These are phyloP conservation scores for Cryptomeria japonica DNA, from an alignment of 75 land plant species.

Conservation along the genomic window DNA sequence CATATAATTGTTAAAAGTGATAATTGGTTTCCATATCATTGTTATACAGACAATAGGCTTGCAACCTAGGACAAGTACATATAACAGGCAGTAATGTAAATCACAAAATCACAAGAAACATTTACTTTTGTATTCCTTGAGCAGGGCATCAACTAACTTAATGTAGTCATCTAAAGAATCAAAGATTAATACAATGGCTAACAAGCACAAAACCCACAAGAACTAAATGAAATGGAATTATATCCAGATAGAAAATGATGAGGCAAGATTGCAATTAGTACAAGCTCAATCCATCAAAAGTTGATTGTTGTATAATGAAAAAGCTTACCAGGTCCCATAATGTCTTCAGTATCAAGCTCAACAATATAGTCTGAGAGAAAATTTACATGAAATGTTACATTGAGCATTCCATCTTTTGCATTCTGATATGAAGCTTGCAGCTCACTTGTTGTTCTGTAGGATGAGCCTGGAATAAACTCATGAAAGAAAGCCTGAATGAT, in stretches of 20 bases:
- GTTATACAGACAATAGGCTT: neutral
- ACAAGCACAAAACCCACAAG: neutral
- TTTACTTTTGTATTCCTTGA: neutral
- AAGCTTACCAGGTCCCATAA: constrained; percentile 56
- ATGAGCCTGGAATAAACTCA: constrained; percentile 64
- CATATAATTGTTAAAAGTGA: neutral
- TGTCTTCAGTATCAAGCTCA: constrained; percentile 46
- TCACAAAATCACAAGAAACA: neutral
- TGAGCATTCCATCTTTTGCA: constrained; percentile 56
- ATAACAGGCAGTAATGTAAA: neutral
- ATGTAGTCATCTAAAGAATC: neutral
- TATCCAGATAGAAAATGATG: neutral
- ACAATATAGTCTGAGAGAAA: constrained; percentile 60
- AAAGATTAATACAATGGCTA: neutral
- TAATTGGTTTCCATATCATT: neutral
- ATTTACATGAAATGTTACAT: constrained; percentile 51
- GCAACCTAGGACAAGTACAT: neutral
- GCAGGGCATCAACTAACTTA: neutral
- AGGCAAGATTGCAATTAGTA: neutral
- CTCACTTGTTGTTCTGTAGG: constrained; percentile 20
- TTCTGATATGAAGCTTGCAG: constrained; percentile 51
- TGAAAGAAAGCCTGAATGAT: constrained; percentile 70
- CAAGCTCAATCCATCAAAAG: neutral
- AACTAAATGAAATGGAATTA: neutral
- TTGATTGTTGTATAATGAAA: neutral